A percentile compares a stretch with the other conserved stretches of the same genome.
Evolutionary conservation across 2,329 filamentous ascomycete species (phyloP).

Genomic region (Aspergillus tanneri): DNA sequence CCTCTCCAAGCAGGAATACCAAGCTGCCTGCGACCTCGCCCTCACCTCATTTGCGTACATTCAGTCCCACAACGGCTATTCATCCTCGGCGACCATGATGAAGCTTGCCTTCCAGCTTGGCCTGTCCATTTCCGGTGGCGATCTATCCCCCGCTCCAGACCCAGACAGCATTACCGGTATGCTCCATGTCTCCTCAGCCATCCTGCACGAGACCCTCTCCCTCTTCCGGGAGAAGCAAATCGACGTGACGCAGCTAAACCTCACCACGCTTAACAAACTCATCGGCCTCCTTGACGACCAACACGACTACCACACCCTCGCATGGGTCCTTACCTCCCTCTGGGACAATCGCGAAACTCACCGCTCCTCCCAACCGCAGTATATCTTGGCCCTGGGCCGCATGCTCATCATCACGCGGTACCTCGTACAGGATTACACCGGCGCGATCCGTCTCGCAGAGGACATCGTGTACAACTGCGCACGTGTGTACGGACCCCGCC

Average conservation of each 20-base stretch:
- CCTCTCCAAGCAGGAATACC: constrained; percentile 29
- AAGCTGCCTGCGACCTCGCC: constrained; percentile 35
- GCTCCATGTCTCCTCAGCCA: constrained; percentile 41
- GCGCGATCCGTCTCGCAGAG: constrained; percentile 51
- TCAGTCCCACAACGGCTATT: constrained; percentile 32
- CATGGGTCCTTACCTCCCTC: constrained; percentile 43
- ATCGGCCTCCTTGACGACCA: constrained; percentile 47
- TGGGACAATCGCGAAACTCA: constrained; percentile 49
- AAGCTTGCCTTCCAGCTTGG: constrained; percentile 39
- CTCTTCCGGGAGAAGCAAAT: constrained; percentile 43
- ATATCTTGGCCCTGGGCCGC: constrained; percentile 50
- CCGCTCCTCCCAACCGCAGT: constrained; percentile 36
- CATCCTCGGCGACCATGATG: constrained; percentile 28
- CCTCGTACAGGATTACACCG: constrained; percentile 46
- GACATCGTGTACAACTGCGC: constrained; percentile 58
- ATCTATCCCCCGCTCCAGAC: constrained; percentile 38
- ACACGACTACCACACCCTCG: constrained; percentile 46
- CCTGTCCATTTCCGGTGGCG: constrained; percentile 38
- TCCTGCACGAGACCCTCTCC: constrained; percentile 43
- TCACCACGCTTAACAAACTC: constrained; percentile 45
- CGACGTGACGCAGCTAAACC: constrained; percentile 44
- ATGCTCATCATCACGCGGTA: constrained; percentile 53
- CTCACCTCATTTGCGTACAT: constrained; percentile 36
- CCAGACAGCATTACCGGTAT: too few relatives aligned
- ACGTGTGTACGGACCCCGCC: constrained; percentile 51